Evolutionary conservation across 257 asterid species (phyloP).

Genomic region (Primulina eburnea): DNA sequence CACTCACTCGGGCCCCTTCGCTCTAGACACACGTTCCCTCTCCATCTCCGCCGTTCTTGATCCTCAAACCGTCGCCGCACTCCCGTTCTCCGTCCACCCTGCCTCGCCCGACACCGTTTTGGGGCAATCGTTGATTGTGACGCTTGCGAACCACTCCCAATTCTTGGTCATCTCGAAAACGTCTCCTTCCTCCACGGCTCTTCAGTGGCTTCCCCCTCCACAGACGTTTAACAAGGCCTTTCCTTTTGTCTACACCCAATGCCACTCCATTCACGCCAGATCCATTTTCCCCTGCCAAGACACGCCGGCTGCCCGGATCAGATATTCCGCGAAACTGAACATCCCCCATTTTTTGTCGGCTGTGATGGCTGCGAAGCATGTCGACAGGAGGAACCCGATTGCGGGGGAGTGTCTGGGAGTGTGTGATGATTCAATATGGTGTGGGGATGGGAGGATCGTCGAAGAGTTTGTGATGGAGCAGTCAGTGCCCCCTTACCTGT

Average conservation of each 20-base stretch:
- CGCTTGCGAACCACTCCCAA: slow-evolving; percentile 57
- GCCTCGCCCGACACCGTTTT: slow-evolving; percentile 44
- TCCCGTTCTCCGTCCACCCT: slow-evolving; percentile 54
- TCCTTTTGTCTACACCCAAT: slow-evolving; percentile 90
- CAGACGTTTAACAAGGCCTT: slow-evolving; percentile 67
- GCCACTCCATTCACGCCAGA: slow-evolving; percentile 91
- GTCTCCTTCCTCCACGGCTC: slow-evolving; percentile 62
- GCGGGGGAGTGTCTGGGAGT: slow-evolving; percentile 46
- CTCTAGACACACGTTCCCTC: slow-evolving; percentile 82
- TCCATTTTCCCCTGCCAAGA: slow-evolving; percentile 98
- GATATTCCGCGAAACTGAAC: slow-evolving; percentile 62
- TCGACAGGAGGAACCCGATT: slow-evolving; percentile 50
- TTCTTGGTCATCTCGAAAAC: slow-evolving; percentile 51
- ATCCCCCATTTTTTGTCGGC: slow-evolving; percentile 67
- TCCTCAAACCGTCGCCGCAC: slow-evolving; percentile 43
- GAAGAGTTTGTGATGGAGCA: slow-evolving; percentile 95
- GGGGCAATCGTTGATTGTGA: slow-evolving; percentile 54
- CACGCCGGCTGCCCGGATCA: slow-evolving; percentile 82
- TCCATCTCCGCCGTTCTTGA: slow-evolving; percentile 54
- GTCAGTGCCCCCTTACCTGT: slow-evolving; percentile 81
- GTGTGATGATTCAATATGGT: slow-evolving; percentile 76
- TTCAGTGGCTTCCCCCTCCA: slow-evolving; percentile 88
- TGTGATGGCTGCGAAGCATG: slow-evolving; percentile 77
- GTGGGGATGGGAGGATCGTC: slow-evolving; percentile 73
- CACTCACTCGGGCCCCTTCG: slow-evolving; percentile 59